These are phyloP conservation scores for Cetraspora pellucida DNA, from an alignment of 192 early-diverging fungal species.

Conservation along the genomic window DNA sequence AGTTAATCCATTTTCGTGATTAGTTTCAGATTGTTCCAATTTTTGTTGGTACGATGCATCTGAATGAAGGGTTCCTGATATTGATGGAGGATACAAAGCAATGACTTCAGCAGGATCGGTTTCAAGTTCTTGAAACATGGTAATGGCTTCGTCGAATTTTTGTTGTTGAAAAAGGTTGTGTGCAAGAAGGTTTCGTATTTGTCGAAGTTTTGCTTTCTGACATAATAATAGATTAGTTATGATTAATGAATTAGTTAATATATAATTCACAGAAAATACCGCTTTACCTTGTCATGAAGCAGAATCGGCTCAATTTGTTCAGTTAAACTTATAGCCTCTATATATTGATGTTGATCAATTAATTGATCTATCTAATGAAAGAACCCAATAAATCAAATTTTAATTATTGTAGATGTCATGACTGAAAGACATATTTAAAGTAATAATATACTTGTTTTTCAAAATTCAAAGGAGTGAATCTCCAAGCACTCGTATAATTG, in stretches of 20 bases:
- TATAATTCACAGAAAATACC: background rate
- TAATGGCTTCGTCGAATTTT: constrained; percentile 69
- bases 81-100: constrained; percentile 67
- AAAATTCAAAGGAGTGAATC: constrained; percentile 64
- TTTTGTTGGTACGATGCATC: background rate
- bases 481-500: constrained; percentile 69
- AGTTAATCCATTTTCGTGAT: background rate
- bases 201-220: constrained; percentile 57
- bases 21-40: background rate
- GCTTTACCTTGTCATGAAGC: constrained; percentile 61
- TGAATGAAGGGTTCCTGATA: constrained; percentile 61
- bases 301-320: constrained; percentile 74
- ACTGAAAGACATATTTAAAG: background rate
- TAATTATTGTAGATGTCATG: background rate
- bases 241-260: background rate
- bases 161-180: constrained; percentile 69
- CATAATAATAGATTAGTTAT: background rate
- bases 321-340: constrained; percentile 75
- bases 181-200: constrained; percentile 68
- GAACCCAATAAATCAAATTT: constrained; percentile 28
- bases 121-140: constrained; percentile 67
- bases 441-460: constrained; percentile 47
- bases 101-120: constrained; percentile 69
- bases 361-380: constrained; percentile 70
- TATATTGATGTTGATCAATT: constrained; percentile 68